Base-by-base conservation (phyloP, 2,329 filamentous ascomycete genomes). In the Aureobasidium sp. region DNA sequence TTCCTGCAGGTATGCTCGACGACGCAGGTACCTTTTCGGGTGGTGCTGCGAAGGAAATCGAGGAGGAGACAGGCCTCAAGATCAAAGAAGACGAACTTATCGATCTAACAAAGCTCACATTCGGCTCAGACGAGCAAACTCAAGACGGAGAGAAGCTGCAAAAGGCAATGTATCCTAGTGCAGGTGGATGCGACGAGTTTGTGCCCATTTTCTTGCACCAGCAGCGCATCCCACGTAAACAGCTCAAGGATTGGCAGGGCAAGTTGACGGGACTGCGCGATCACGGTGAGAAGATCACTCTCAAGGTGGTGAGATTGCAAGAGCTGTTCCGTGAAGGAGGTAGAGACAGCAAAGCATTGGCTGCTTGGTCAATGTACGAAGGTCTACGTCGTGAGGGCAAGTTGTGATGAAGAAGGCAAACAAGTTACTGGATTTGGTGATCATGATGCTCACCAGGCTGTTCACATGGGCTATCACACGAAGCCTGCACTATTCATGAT, bases 1-100 rank as follows among this genome's bases (percentile, higher is more conserved):
- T 86, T 9, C 83, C 83, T 2, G 83, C 83, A 0, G 83, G 83
- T 20, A 85, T 86, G 82, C 73, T 86, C 1, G 83, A 86, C 65
- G 80, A 81, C 64, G 74, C 72, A 41, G 79, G 80, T 10, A 78
- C 77, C 0, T 82, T 85, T 64, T 73, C 77, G 0, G 82, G 83
- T 7, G 79, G 75, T 10, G 83, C 83, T 0, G 82, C 81, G 2
- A 78, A 79, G 55, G 83, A 86, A 65, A 82, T 86, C 39, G 66
- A 78, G 34, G 82, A 85, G 68, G 83, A 86, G 69, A 83, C 81
- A 0, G 79, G 79, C 0, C 70, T 86, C n/a, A 71, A 72, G 13
- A 79, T 85, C 55, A 70, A 75, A 3, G 73, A 78, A 46, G 69
- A 72, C 7, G 79, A 85, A 36, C 71, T 85, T 1, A 69, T 82